Percentiles rank a stretch among this genome's conserved stretches.
These are phyloP conservation scores for Dendrothele bispora DNA, from an alignment of 768 basidiomycete genomes.

Conservation along the genomic window DNA sequence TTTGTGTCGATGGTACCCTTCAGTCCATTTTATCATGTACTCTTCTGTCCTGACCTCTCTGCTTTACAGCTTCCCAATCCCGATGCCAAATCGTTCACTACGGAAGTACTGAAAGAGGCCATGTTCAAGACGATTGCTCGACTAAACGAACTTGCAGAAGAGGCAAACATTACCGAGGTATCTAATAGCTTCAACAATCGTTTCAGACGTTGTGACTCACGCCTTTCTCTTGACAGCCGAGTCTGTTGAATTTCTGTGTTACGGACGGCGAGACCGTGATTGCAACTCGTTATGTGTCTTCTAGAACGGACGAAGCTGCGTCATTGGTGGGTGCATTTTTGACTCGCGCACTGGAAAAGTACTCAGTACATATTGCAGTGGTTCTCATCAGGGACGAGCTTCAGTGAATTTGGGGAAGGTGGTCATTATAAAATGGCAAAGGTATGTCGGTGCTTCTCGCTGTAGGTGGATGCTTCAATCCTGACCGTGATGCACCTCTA, in stretches of 20 bases:
- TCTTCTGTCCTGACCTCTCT: background rate
- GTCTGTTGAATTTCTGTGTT: slow-evolving; percentile 93
- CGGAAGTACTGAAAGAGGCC: slow-evolving; percentile 70
- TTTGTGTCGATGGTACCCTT: slow-evolving; percentile 74
- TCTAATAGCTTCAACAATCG: slow-evolving; percentile 8
- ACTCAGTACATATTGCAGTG: slow-evolving; percentile 46
- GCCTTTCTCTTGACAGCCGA: slow-evolving; percentile 51
- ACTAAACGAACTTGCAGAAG: slow-evolving; percentile 75
- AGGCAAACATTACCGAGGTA: slow-evolving; percentile 74
- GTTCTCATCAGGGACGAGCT: slow-evolving; percentile 78
- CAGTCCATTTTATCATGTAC: background rate
- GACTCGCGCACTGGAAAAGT: background rate
- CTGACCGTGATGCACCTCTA: too few species aligned
- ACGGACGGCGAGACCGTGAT: slow-evolving; percentile 94
- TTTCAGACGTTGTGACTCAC: background rate
- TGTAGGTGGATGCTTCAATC: too few species aligned
- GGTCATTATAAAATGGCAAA: slow-evolving; percentile 85
- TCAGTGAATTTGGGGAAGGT: slow-evolving; percentile 8
- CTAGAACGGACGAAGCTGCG: slow-evolving; percentile 87
- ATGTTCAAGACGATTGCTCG: slow-evolving; percentile 87
- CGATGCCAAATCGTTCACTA: slow-evolving; percentile 72
- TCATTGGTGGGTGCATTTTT: slow-evolving; percentile 58
- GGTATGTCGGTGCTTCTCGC: too few species aligned
- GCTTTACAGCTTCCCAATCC: slow-evolving; percentile 71
- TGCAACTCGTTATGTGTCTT: slow-evolving; percentile 93